phyloP scores from a whole-genome alignment of 176 grass and related monocot species.

The Phoenix dactylifera region DNA sequence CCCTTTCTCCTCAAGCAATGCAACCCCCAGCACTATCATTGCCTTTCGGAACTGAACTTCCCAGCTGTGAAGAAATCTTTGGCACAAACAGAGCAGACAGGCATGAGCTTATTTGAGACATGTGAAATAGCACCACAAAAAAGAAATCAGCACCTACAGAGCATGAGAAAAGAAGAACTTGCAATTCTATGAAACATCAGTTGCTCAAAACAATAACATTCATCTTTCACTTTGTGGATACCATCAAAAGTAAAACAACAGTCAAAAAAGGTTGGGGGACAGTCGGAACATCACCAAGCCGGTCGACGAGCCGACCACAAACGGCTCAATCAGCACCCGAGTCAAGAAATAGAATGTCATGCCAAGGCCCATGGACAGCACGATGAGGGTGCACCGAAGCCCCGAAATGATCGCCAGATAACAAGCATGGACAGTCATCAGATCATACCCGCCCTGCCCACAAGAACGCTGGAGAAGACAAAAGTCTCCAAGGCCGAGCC shows the following conservation, averaged over 20 bases:
- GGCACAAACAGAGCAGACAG: too few relatives aligned
- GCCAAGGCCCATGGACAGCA: constrained; percentile 67
- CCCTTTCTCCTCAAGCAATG: too few relatives aligned
- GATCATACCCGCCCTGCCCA: constrained; percentile 94
- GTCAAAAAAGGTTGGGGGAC: background rate
- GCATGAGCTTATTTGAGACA: too few relatives aligned
- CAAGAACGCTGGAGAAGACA: constrained; percentile 92
- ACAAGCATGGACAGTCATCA: constrained; percentile 98
- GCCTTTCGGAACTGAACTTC: too few relatives aligned
- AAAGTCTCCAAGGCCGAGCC: constrained; percentile 89
- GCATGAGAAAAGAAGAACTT: too few relatives aligned
- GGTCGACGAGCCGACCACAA: constrained; percentile 66
- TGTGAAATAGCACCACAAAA: too few relatives aligned
- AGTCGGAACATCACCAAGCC: constrained; percentile 93
- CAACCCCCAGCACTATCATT: too few relatives aligned
- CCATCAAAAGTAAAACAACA: background rate
- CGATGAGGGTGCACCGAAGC: constrained; percentile 86
- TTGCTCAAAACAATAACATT: too few relatives aligned
- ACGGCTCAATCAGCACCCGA: constrained; percentile 82
- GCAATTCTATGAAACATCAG: too few relatives aligned
- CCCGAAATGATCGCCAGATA: constrained; percentile 96
- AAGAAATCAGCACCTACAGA: too few relatives aligned
- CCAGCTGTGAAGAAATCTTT: too few relatives aligned
- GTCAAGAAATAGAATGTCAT: constrained; percentile 95
- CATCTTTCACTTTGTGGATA: too few relatives aligned